Evolutionary conservation across 202 grass and related monocot species (phyloP).

Genomic region (Bolboschoenoplectus hybrid): DNA sequence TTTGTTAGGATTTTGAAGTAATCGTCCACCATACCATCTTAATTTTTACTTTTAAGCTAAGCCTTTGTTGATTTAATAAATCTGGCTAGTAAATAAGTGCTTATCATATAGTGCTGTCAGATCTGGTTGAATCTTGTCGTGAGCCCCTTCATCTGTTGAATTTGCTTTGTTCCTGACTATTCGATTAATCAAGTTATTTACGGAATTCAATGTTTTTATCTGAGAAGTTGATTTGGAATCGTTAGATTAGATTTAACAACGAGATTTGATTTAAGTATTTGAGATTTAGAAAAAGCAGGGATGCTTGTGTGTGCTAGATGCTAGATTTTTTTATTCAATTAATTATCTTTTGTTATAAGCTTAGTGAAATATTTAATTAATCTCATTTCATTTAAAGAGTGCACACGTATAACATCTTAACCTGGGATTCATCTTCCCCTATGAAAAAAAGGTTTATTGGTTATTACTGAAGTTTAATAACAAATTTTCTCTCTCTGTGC

Average conservation of each 20-base stretch:
- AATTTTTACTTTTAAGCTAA: background rate
- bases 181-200: background rate
- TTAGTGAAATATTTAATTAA: background rate
- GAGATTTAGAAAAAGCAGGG: background rate
- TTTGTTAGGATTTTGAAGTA: background rate
- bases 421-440: background rate
- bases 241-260: background rate
- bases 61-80: background rate
- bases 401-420: background rate
- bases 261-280: background rate
- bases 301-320: background rate
- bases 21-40: background rate
- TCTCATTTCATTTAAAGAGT: background rate
- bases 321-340: background rate
- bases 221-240: background rate
- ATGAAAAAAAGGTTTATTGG: background rate
- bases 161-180: too few species aligned
- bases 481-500: background rate
- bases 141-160: background rate
- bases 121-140: background rate
- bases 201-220: background rate
- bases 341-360: background rate
- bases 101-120: background rate
- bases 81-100: background rate
- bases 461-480: background rate